Evolutionary conservation across 1,139 yeast genomes (phyloP), one percentile per base, ranked within the genome.

Genomic region (Nakaseomyces nivariensis): DNA sequence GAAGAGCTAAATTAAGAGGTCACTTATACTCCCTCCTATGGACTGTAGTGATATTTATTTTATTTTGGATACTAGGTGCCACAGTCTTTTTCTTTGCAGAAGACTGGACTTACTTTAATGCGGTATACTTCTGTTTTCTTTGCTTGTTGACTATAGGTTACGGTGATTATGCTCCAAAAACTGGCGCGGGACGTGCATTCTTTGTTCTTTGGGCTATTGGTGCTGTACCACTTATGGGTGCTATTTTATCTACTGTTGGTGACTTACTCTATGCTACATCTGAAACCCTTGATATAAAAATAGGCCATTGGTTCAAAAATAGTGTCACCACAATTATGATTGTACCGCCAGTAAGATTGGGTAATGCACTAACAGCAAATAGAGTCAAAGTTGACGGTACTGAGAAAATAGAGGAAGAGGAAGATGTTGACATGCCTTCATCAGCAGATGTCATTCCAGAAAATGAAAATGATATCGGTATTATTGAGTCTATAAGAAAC

Each of bases 191-290:
- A 0, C 69, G 85, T 44, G 77, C 82, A 0, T 79, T 87, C 57
- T 88, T 87, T 60, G 79, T 85, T 9, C 67, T 79, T 4, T 88
- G 96, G 95, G 84, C 90, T 0, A 65, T 87, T 25, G 72, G 80
- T 5, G 95, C 96, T 0, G 84, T 88, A 13, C 96, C 96, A 0
- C 71, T 87, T 52, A 87, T 88, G 94, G 85, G 96, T 0, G 82
- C 84, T 17, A 71, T 88, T 47, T 79, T 88, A 37, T 82, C 92
- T 1, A 80, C 79, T 50, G 69, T 84, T 45, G 86, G 90, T 52
- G 94, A 85, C 58, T 68, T 78, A 5, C 55, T 85, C 36, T 81
- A 58, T 47, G 57, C 52, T 2, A 36, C 63, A 3, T 67, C 72
- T 1, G 58, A 58, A 45, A 49, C 57, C 3, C 57, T 67, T 7